Conservation (phyloP, 2,329 filamentous ascomycete species). For the Diaporthe nobilis region DNA sequence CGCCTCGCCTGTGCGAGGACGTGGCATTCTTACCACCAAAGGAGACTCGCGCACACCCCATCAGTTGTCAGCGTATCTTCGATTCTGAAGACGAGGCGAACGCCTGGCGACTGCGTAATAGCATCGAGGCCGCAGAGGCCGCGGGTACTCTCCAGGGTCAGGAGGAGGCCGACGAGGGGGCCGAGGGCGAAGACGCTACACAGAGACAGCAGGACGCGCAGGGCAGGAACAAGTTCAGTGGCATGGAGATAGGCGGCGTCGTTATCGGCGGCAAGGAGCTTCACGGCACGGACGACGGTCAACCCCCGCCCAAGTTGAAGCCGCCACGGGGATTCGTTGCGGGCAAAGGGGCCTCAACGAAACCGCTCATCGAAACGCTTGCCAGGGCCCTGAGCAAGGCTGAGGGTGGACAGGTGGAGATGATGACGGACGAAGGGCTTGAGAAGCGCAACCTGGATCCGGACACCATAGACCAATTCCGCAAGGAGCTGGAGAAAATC, state of each 20-base stretch:
- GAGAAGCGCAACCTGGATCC: conserved; percentile 76
- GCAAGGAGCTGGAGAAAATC: conserved; percentile 75
- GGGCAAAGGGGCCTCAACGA: conserved; percentile 44
- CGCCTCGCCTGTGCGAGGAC: conserved; percentile 88
- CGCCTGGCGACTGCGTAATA: conserved; percentile 55
- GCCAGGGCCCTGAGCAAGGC: conserved; percentile 62
- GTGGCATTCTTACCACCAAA: conserved; percentile 87
- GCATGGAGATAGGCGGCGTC: conserved; percentile 66
- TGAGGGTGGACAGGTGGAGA: conserved; percentile 73
- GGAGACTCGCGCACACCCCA: conserved; percentile 81
- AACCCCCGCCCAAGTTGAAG: conserved; percentile 60
- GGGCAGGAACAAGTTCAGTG: conserved; percentile 45
- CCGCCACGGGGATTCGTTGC: conserved; percentile 59
- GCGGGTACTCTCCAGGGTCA: conserved; percentile 46
- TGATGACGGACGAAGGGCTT: conserved; percentile 76
- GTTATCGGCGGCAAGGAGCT: conserved; percentile 66
- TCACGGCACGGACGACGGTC: conserved; percentile 62
- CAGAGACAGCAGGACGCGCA: conserved; percentile 26
- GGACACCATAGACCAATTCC: conserved; percentile 77
- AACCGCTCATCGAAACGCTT: conserved; percentile 59
- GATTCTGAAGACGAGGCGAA: conserved; percentile 62
- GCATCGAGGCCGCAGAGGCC: conserved; percentile 55
- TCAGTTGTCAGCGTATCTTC: conserved; percentile 82
- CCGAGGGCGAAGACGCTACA: conserved; percentile 26
- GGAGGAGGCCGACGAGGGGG: conserved; percentile 38